These are phyloP conservation scores for Xylaria sp. DNA, from an alignment of 2,329 filamentous ascomycete species.

Conservation along the genomic window DNA sequence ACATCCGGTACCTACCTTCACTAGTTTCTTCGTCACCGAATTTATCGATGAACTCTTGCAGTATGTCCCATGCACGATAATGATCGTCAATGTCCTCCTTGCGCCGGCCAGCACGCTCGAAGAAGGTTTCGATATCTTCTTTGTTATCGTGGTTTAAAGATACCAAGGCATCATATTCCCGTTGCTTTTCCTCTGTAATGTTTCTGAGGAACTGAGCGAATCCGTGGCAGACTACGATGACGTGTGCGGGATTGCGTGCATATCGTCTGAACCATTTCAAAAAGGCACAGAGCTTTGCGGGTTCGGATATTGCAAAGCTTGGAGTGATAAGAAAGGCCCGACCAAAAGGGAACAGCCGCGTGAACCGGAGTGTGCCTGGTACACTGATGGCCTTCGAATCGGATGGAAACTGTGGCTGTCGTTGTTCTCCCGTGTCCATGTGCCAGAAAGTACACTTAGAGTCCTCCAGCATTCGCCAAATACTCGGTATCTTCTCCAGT, in stretches of 20 bases:
- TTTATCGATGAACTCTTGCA: slow-evolving; percentile 28
- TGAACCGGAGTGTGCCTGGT: slow-evolving; percentile 35
- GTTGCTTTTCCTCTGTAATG: slow-evolving; percentile 33
- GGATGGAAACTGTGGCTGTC: slow-evolving; percentile 32
- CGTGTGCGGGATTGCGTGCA: slow-evolving; percentile 23
- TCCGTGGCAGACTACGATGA: slow-evolving; percentile 35
- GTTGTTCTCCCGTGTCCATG: slow-evolving; percentile 25
- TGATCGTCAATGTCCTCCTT: slow-evolving; percentile 22
- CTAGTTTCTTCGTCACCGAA: slow-evolving; percentile 32
- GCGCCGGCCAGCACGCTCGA: slow-evolving; percentile 17
- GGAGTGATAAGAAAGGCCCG: slow-evolving; percentile 45
- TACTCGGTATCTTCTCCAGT: slow-evolving; percentile 26
- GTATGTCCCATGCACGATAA: slow-evolving; percentile 21
- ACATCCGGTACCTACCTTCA: slow-evolving; percentile 20
- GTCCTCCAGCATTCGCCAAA: slow-evolving; percentile 25
- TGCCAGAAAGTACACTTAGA: slow-evolving; percentile 30
- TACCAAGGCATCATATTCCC: slow-evolving; percentile 19
- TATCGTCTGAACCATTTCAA: slow-evolving; percentile 37
- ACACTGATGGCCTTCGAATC: slow-evolving; percentile 12
- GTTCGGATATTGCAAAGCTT: slow-evolving; percentile 45
- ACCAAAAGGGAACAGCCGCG: slow-evolving; percentile 41
- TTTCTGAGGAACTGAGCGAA: slow-evolving; percentile 35
- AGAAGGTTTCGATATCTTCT: slow-evolving; percentile 13
- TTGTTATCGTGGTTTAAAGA: slow-evolving; percentile 12
- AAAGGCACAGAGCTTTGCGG: slow-evolving; percentile 35